Evolutionary conservation across 441 rosid genomes (phyloP).

Genomic region (Pelargonium myrrhifolium): DNA sequence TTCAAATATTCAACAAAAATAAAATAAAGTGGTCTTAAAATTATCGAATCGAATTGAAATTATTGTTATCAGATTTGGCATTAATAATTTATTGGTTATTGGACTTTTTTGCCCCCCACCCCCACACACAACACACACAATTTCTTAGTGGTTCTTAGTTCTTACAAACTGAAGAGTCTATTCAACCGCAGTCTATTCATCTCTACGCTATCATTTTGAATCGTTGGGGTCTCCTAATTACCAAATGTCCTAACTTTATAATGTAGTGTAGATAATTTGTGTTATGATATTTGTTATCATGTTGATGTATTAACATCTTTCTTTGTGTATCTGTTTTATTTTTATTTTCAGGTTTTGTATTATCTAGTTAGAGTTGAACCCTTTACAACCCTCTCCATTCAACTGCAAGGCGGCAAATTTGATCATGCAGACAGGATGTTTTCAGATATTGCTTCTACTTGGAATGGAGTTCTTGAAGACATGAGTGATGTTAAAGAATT

Average conservation of each 20-base stretch:
- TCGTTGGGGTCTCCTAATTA: too few species aligned
- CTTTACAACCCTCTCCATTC: conserved; percentile 90
- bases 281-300: conserved; percentile 13
- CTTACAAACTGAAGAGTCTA: too few species aligned
- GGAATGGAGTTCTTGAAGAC: conserved; percentile 98
- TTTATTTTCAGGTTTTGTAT: conserved; percentile 85
- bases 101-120: too few species aligned
- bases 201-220: too few species aligned
- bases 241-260: background rate
- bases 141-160: too few species aligned
- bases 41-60: too few species aligned
- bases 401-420: conserved; percentile 99
- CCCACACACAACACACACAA: too few species aligned
- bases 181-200: too few species aligned
- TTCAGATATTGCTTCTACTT: conserved; percentile 82
- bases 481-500: conserved; percentile 99
- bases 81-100: too few species aligned
- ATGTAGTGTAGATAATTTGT: background rate
- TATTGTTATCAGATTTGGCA: too few species aligned
- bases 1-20: too few species aligned
- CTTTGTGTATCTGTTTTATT: conserved; percentile 23
- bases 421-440: conserved; percentile 99
- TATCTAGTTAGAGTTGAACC: conserved; percentile 98
- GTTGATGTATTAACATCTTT: conserved; percentile 16
- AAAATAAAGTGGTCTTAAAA: too few species aligned